These are phyloP conservation scores for Penicillium goetzii DNA, from an alignment of 495 filamentous ascomycete genomes.

Conservation along the genomic window DNA sequence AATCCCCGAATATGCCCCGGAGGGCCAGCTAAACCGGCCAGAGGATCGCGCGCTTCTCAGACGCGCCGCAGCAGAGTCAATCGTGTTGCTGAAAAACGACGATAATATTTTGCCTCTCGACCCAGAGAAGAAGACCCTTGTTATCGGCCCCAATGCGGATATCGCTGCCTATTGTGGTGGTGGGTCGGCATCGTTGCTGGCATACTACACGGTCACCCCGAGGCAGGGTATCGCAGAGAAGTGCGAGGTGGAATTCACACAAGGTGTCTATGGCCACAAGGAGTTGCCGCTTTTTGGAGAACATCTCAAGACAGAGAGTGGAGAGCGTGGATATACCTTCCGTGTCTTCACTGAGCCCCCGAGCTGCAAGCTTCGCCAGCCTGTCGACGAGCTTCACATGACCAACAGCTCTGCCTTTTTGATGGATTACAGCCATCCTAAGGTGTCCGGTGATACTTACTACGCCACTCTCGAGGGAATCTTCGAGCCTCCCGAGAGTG, in stretches of 20 bases:
- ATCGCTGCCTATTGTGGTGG: conserved; percentile 78
- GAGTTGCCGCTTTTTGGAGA: conserved; percentile 60
- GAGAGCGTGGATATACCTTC: conserved; percentile 60
- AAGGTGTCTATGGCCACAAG: conserved; percentile 65
- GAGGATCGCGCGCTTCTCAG: conserved; percentile 70
- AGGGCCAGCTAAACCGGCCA: conserved; percentile 59
- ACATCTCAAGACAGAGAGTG: conserved; percentile 51
- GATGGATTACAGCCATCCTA: conserved; percentile 65
- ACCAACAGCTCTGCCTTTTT: conserved; percentile 59
- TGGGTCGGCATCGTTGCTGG: conserved; percentile 76
- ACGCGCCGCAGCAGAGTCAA: conserved; percentile 67
- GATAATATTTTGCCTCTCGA: conserved; percentile 65
- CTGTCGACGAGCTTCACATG: conserved; percentile 59
- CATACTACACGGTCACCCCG: conserved; percentile 76
- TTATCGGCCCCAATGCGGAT: conserved; percentile 83
- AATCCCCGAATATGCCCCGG: conserved; percentile 56
- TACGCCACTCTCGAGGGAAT: conserved; percentile 66
- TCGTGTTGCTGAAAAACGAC: conserved; percentile 82
- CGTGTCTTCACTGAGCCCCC: conserved; percentile 59
- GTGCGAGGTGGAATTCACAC: conserved; percentile 41
- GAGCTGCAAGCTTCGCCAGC: conserved; percentile 44
- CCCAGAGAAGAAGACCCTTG: conserved; percentile 63
- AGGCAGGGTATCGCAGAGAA: conserved; percentile 41
- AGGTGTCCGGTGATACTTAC: conserved; percentile 55
- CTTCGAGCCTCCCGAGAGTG: conserved; percentile 61